Conservation (phyloP, 352 stramenopile genomes). For the Globisporangium spiculum region DNA sequence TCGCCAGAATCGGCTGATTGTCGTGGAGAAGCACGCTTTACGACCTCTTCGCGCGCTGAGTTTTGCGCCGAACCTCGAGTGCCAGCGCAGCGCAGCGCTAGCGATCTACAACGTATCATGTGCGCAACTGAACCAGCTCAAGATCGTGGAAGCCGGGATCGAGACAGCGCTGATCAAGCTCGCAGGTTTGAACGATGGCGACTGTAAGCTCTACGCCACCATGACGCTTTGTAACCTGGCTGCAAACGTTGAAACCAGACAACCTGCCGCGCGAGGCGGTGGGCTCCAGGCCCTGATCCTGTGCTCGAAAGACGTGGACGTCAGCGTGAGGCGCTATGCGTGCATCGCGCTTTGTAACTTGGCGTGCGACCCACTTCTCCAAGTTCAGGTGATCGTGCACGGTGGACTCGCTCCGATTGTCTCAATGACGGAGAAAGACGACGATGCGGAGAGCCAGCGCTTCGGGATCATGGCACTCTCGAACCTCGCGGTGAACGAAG, state of each 20-base stretch:
- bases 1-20: slow-evolving; percentile 78
- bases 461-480: slow-evolving; percentile 94
- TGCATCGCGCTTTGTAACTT: slow-evolving; percentile 95
- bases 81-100: slow-evolving; percentile 88
- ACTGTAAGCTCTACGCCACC: slow-evolving; percentile 92
- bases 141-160: slow-evolving; percentile 88
- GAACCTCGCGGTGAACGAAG: slow-evolving; percentile 93
- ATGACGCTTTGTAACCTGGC: slow-evolving; percentile 96
- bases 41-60: slow-evolving; percentile 77
- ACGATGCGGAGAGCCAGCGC: slow-evolving; percentile 81
- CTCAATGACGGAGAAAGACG: slow-evolving; percentile 54
- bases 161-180: slow-evolving; percentile 86
- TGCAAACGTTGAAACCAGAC: slow-evolving; percentile 91
- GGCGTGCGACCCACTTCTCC: slow-evolving; percentile 85
- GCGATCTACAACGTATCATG: slow-evolving; percentile 96
- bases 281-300: slow-evolving; percentile 92
- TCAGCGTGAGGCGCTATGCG: slow-evolving; percentile 86
- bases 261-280: slow-evolving; percentile 82
- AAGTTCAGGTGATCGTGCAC: slow-evolving; percentile 93
- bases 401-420: slow-evolving; percentile 89
- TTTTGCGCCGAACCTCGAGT: slow-evolving; percentile 83
- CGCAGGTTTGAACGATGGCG: slow-evolving; percentile 80
- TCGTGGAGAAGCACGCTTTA: slow-evolving; percentile 87
- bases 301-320: slow-evolving; percentile 85
- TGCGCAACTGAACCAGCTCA: slow-evolving; percentile 86